Evolutionary conservation across 2,329 filamentous ascomycete species (phyloP).

Genomic region (Verticillium albo-atrum): DNA sequence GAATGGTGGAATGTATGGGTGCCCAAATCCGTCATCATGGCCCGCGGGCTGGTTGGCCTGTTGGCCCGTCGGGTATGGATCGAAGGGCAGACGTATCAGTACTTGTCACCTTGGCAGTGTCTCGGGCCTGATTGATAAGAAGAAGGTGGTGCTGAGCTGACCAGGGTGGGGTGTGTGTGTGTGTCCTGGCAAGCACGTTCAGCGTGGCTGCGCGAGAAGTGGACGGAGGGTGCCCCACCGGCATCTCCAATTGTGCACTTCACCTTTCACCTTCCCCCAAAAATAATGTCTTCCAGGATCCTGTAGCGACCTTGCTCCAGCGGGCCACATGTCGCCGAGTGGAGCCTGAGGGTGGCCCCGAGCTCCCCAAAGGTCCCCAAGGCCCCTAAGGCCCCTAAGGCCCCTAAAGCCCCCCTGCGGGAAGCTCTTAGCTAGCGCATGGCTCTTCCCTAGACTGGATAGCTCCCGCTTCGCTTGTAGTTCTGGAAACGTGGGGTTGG

Average conservation of each 20-base stretch:
- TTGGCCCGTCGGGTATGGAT: background rate
- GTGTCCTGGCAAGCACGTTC: background rate
- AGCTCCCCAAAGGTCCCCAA: too few relatives aligned
- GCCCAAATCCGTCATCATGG: background rate
- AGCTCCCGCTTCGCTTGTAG: background rate
- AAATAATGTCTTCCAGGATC: too few relatives aligned
- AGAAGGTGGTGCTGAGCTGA: background rate
- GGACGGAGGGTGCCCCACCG: background rate
- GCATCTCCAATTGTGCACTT: background rate
- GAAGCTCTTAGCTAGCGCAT: background rate
- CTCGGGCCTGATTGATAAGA: background rate
- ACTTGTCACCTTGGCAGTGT: background rate
- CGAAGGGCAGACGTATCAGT: background rate
- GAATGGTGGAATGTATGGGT: background rate
- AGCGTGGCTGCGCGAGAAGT: background rate
- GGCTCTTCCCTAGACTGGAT: background rate
- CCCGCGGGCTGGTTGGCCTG: background rate
- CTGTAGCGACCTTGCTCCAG: too few relatives aligned
- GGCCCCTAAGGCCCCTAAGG: background rate
- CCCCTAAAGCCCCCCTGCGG: background rate
- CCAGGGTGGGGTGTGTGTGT: background rate
- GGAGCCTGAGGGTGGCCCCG: too few relatives aligned
- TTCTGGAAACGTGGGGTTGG: background rate
- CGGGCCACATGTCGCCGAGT: too few relatives aligned
- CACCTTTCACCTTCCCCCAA: background rate